Percentiles rank a stretch among this genome's conserved stretches.
These are phyloP conservation scores for Yamadazyma diddensiae DNA, from an alignment of 1,139 yeast species.

Conservation along the genomic window DNA sequence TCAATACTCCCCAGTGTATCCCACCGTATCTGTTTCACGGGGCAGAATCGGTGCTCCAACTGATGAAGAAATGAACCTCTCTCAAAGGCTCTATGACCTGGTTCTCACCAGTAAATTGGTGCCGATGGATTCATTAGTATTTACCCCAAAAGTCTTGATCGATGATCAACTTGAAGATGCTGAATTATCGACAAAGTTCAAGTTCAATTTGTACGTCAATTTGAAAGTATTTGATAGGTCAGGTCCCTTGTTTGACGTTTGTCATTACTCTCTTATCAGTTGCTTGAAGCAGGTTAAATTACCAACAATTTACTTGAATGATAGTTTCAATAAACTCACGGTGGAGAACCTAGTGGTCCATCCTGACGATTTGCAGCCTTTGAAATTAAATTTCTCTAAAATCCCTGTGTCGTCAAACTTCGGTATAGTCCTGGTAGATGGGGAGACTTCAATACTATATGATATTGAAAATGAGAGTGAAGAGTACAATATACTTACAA, in stretches of 20 bases:
- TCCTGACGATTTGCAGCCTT: conserved; percentile 8
- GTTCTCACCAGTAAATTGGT: conserved; percentile 55
- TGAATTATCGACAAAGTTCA: conserved; percentile 40
- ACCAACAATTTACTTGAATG: conserved; percentile 60
- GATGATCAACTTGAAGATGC: conserved; percentile 16
- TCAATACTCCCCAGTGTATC: conserved; percentile 53
- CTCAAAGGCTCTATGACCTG: conserved; percentile 65
- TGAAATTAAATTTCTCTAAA: conserved; percentile 33
- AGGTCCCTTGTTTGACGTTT: conserved; percentile 78
- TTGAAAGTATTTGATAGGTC: conserved; percentile 76
- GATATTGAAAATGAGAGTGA: conserved; percentile 18
- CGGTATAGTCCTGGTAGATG: conserved; percentile 40
- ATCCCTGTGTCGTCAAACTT: conserved; percentile 58
- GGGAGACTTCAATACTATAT: conserved; percentile 13
- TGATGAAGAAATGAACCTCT: conserved; percentile 81
- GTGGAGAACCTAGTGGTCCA: conserved; percentile 20
- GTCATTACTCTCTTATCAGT: conserved; percentile 65
- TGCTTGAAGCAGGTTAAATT: conserved; percentile 61
- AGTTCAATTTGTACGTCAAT: conserved; percentile 66
- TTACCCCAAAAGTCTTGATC: conserved; percentile 49
- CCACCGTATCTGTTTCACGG: conserved; percentile 77
- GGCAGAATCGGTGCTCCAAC: conserved; percentile 82
- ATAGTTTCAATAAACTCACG: conserved; percentile 27
- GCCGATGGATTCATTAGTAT: conserved; percentile 25
- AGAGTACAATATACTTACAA: conserved; percentile 14